phyloP scores from a whole-genome alignment of 768 basidiomycete genomes.

The Mycena filopes region DNA sequence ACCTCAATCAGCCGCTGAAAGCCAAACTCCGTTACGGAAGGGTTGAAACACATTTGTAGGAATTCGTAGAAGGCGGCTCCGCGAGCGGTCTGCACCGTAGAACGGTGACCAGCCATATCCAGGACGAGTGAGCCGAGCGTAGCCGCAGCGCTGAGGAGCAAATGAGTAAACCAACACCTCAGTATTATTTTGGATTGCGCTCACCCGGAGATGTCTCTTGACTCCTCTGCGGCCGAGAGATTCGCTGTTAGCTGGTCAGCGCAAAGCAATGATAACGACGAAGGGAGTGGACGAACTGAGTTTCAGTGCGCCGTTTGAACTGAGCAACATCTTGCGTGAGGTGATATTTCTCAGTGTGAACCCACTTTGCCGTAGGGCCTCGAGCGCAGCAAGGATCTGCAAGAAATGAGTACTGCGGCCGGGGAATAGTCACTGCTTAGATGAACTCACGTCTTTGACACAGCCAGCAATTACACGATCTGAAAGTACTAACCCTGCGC shows the following conservation, averaged over 20 bases:
- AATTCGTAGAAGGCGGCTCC: constrained; percentile 57
- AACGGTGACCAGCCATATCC: constrained; percentile 61
- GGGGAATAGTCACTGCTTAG: no score
- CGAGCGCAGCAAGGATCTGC: constrained; percentile 57
- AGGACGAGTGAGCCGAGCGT: constrained; percentile 63
- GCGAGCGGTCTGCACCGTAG: constrained; percentile 38
- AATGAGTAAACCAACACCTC: no score
- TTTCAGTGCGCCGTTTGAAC: constrained; percentile 57
- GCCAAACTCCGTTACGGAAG: constrained; percentile 39
- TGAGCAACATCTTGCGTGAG: constrained; percentile 66
- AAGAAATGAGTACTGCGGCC: neutral
- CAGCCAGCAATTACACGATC: constrained; percentile 62
- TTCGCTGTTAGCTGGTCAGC: constrained; percentile 6
- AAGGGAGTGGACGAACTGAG: constrained; percentile 49
- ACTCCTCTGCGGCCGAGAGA: constrained; percentile 11
- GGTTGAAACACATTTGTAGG: constrained; percentile 53
- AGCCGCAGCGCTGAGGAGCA: constrained; percentile 43
- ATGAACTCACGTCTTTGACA: constrained; percentile 57
- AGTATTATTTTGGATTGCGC: neutral
- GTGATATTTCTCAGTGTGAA: constrained; percentile 67
- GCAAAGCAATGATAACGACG: neutral
- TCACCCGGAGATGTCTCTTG: neutral
- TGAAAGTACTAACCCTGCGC: constrained; percentile 53
- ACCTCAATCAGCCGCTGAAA: constrained; percentile 47
- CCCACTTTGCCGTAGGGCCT: constrained; percentile 53